Evolutionary conservation across 768 basidiomycete species (phyloP).

Genomic region (Leucosporidium creatinivorum): DNA sequence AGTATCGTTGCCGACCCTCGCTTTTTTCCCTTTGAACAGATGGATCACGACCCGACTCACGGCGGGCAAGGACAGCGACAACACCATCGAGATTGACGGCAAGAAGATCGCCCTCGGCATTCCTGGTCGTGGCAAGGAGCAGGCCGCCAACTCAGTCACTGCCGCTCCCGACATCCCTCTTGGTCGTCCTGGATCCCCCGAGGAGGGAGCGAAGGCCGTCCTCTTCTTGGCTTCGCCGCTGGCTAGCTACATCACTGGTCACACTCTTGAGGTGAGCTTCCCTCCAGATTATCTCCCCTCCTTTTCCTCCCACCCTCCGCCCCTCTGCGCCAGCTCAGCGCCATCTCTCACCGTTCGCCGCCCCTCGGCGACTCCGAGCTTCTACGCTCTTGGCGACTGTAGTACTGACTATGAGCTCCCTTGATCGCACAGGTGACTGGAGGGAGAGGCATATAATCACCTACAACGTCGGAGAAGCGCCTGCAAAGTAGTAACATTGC

Average conservation of each 20-base stretch:
- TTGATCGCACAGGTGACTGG: too few species aligned
- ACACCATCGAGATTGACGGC: slow-evolving; percentile 66
- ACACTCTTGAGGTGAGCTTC: slow-evolving; percentile 55
- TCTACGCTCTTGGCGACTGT: too few species aligned
- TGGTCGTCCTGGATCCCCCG: slow-evolving; percentile 57
- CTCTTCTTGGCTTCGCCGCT: slow-evolving; percentile 73
- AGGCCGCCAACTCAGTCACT: slow-evolving; percentile 38
- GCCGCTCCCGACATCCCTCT: slow-evolving; percentile 53
- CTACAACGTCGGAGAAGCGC: too few species aligned
- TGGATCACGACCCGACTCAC: slow-evolving; percentile 58
- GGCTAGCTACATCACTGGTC: slow-evolving; percentile 71
- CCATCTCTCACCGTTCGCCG: background rate
- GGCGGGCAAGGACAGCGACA: slow-evolving; percentile 68
- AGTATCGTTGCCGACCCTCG: too few species aligned
- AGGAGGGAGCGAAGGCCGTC: slow-evolving; percentile 67
- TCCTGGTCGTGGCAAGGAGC: slow-evolving; percentile 49
- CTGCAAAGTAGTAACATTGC: too few species aligned
- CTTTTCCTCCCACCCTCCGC: too few species aligned
- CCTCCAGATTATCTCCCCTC: background rate
- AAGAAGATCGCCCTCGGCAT: slow-evolving; percentile 78
- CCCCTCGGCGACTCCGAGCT: too few species aligned
- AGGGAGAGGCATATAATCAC: too few species aligned
- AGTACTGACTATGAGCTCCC: too few species aligned
- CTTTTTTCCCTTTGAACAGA: too few species aligned
- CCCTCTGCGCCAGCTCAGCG: background rate